Percentiles rank a stretch among this genome's conserved stretches.
Conservation (phyloP, 495 filamentous ascomycete species). For the Aspergillus coremiiformis region DNA sequence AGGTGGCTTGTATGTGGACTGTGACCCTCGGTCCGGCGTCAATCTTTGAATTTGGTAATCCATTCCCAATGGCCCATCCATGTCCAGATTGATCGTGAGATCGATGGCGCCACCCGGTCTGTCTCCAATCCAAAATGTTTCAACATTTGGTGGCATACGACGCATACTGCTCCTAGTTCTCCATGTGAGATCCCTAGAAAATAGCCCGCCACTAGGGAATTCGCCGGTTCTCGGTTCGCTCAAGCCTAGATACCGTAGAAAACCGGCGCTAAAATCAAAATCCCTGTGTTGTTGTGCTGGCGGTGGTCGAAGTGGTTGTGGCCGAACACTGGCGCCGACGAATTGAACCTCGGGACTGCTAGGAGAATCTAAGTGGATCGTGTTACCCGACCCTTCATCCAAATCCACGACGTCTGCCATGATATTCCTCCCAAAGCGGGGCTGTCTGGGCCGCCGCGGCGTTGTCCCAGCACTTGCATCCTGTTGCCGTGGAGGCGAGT, state of each 20-base stretch:
- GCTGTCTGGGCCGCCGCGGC: slow-evolving; percentile 14
- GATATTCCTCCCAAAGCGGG: slow-evolving; percentile 30
- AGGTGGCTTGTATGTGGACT: slow-evolving; percentile 55
- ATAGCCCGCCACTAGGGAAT: slow-evolving; percentile 1
- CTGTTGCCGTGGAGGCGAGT: slow-evolving; percentile 23
- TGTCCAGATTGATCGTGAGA: slow-evolving; percentile 23
- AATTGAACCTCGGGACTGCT: slow-evolving; percentile 37
- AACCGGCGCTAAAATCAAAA: neutral
- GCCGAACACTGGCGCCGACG: slow-evolving; percentile 21
- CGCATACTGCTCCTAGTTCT: slow-evolving; percentile 1
- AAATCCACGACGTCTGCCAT: slow-evolving; percentile 32
- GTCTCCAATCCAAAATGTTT: slow-evolving; percentile 18
- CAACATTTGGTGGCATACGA: slow-evolving; percentile 9
- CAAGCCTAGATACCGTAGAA: slow-evolving; percentile 13
- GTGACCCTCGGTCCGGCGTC: slow-evolving; percentile 18
- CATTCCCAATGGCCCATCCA: slow-evolving; percentile 7
- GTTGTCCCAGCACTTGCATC: slow-evolving; percentile 1
- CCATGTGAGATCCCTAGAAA: slow-evolving; percentile 14
- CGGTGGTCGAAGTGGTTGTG: slow-evolving; percentile 1
- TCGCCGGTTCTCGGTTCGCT: neutral
- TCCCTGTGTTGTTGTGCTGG: neutral
- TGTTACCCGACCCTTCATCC: slow-evolving; percentile 16
- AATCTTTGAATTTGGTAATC: slow-evolving; percentile 20
- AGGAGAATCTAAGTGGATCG: slow-evolving; percentile 15
- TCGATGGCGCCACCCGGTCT: slow-evolving; percentile 10